Evolutionary conservation across 768 basidiomycete genomes (phyloP), one percentile per base, ranked within the genome.

Genomic region (Ramaria rubella): DNA sequence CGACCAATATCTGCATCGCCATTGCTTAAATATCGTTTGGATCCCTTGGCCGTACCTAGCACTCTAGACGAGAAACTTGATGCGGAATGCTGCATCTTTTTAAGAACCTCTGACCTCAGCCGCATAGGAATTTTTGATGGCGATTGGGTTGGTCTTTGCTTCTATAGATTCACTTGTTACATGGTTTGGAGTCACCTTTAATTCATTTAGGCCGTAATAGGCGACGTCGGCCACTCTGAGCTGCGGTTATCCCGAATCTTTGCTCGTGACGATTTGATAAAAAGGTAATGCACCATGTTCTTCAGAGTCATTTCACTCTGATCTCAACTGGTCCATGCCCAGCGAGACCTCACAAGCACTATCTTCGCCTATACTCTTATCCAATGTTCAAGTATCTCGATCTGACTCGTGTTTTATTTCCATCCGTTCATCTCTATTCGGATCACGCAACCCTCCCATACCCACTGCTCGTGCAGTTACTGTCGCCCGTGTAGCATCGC

Each of bases 401-500:
- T 60, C 38, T 53, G 62, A 26, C 48, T 54, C 43, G 53, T 53
- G n/a, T 57, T 57, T 17, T 60, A 64, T 43, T 67, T 81, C 21
- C 59, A 65, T 86, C 46, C 73, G 72, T 3, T 68, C 80, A 4
- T 82, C 80, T 58, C 82, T 86, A 5, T 85, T 86, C 61, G 84
- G 84, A 14, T 75, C 79, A 9, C 70, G 73, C 5, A 70, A 73
- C 53, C 85, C 85, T 27, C 69, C 76, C 7, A 73, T 93, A 27
- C 90, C 92, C 2, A 79, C 70, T 19, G 93, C 92, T 6, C 74
- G 72, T 52, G 72, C 80, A 1, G 70, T 94, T 21, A 88, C 86
- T 1, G 73, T 96, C 51, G 87, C 90, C 1, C 81, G 90, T n/a
- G 75, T 96, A 6, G 82, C 87, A 0, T 89, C 90, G 0, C 84